These are phyloP conservation scores for Agaricus bisporus DNA, from an alignment of 768 basidiomycete genomes.

Conservation along the genomic window DNA sequence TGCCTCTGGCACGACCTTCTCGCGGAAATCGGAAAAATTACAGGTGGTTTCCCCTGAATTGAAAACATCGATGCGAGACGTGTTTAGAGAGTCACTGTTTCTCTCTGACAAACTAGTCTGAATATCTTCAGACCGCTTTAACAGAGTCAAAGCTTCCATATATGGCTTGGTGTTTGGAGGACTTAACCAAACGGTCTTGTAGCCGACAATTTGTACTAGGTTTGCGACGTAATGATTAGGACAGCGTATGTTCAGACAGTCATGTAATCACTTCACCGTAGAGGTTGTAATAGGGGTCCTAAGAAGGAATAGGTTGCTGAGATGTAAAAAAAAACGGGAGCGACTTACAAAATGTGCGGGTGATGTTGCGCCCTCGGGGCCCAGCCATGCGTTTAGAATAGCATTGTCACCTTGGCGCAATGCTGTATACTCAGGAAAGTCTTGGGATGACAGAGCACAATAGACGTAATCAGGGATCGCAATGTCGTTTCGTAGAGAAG, in stretches of 20 bases:
- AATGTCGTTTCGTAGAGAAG: slow-evolving; percentile 67
- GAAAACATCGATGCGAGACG: slow-evolving; percentile 81
- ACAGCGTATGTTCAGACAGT: slow-evolving; percentile 2
- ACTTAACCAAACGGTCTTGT: slow-evolving; percentile 90
- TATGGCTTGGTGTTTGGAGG: slow-evolving; percentile 49
- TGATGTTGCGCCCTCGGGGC: slow-evolving; percentile 70
- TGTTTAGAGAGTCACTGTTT: slow-evolving; percentile 62
- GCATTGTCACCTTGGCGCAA: slow-evolving; percentile 63
- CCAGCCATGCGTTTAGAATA: slow-evolving; percentile 77
- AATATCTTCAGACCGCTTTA: slow-evolving; percentile 26
- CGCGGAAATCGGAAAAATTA: slow-evolving; percentile 47
- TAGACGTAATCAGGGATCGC: slow-evolving; percentile 88
- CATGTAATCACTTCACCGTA: slow-evolving; percentile 49
- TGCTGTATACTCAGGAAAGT: slow-evolving; percentile 49
- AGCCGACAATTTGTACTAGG: slow-evolving; percentile 81
- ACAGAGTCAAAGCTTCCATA: slow-evolving; percentile 55
- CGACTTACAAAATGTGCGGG: slow-evolving; percentile 78
- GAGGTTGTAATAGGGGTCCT: slow-evolving; percentile 94
- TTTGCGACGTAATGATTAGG: neutral
- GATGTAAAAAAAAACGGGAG: slow-evolving; percentile 9
- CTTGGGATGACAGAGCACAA: slow-evolving; percentile 42
- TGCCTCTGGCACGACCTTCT: slow-evolving; percentile 52
- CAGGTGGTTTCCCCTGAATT: slow-evolving; percentile 17
- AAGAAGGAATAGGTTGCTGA: neutral
- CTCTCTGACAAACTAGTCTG: slow-evolving; percentile 28